A percentile compares a stretch with the other conserved stretches of the same genome.
phyloP scores from a whole-genome alignment of 2,329 filamentous ascomycete species.

The Phialophora chinensis region DNA sequence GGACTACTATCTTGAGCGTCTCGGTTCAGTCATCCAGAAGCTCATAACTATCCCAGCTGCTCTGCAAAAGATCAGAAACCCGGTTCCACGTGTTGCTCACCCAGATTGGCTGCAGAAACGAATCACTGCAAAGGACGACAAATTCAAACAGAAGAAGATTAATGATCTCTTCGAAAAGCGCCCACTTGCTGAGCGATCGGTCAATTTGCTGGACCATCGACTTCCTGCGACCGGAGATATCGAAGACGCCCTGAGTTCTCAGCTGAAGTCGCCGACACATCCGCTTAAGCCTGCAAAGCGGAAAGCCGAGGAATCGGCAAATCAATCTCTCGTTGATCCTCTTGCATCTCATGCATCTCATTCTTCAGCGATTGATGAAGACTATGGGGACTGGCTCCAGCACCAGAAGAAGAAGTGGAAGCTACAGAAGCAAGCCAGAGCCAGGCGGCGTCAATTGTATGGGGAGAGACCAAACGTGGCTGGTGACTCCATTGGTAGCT shows the following conservation, averaged over 20 bases:
- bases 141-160: conserved; percentile 98
- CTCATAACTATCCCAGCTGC: conserved; percentile 98
- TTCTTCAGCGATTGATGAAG: conserved; percentile 83
- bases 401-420: conserved; percentile 99
- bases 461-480: conserved; percentile 75
- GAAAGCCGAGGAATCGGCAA: conserved; percentile 67
- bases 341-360: conserved; percentile 79
- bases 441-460: conserved; percentile 86
- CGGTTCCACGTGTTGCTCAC: conserved; percentile 89
- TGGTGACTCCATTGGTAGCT: conserved; percentile 67
- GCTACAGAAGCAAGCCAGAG: conserved; percentile 88
- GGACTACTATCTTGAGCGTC: conserved; percentile 94
- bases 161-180: conserved; percentile 79
- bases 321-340: conserved; percentile 68
- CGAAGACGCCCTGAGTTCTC: conserved; percentile 77
- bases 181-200: conserved; percentile 56
- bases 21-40: conserved; percentile 98
- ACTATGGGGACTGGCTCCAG: conserved; percentile 85
- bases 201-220: conserved; percentile 66
- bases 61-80: conserved; percentile 91
- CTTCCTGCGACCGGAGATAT: conserved; percentile 67
- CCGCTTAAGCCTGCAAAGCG: conserved; percentile 71
- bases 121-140: conserved; percentile 95
- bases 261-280: conserved; percentile 68
- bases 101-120: conserved; percentile 95